Evolutionary conservation across 371 early-diverging fungal genomes (phyloP), one percentile per base, ranked within the genome.

Genomic region (Mortierella sp.): DNA sequence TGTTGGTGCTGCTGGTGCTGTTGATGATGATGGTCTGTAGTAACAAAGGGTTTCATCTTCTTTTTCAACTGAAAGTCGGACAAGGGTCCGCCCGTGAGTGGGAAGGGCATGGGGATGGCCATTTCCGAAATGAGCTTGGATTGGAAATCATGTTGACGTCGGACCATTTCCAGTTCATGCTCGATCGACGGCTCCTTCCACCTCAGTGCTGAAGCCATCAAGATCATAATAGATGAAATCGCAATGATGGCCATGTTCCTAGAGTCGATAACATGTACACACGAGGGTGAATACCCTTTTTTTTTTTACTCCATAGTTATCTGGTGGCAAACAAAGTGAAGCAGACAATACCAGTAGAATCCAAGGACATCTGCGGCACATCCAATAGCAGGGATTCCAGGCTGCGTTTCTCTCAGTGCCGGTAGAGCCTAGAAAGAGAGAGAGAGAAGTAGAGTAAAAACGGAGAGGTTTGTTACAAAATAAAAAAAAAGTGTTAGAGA

Each of bases 361-460:
- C 75, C 74, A 7, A 74, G 57, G 11, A 82, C 72, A 69, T 82
- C 82, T 1, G 73, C 74, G 1, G 74, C 76, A 65, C 83, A 85
- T 47, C 86, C 86, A 26, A 85, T 82, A 2, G 80, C 77, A 1
- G 84, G 86, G 25, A 83, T 81, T 19, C 84, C 83, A 2, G 84
- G 84, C 58, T 85, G 86, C 0, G 83, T 79, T 58, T 85, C 83
- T 48, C 79, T 16, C 44, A 79, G 62, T 16, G 82, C 70, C 61
- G 77, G 72, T n/a, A 85, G 48, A 68, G 83, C 57, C 60, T 82
- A 68, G 53, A n/a, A n/a, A n/a, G n/a, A n/a, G n/a, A n/a, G n/a
- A n/a, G 79, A 4, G 68, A 75, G 48, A 60, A 61, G 43, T 9
- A 7, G 19, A 28, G 43, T 15, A 5, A 4, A 21, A 51, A 9